phyloP scores from a whole-genome alignment of 2,329 filamentous ascomycete species.

The Sclerotinia sclerotiorum region DNA sequence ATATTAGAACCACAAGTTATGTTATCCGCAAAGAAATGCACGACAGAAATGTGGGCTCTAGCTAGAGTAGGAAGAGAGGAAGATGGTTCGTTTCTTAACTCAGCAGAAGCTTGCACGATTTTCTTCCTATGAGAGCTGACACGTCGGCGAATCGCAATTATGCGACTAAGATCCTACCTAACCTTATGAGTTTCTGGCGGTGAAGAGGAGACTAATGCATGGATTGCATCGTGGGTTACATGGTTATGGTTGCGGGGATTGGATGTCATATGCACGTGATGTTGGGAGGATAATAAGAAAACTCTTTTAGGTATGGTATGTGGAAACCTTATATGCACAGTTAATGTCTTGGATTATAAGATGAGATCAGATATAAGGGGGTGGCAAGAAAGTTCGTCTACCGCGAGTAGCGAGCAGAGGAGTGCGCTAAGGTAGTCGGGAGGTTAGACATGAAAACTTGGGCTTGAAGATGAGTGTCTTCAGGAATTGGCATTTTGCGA shows the following conservation, averaged over 20 bases:
- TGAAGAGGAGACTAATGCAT: constrained; percentile 16
- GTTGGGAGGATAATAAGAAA: neutral
- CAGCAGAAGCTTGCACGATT: constrained; percentile 1
- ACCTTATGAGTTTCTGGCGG: constrained; percentile 20
- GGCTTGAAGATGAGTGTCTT: neutral
- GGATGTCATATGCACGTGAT: neutral
- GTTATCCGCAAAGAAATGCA: constrained; percentile 13
- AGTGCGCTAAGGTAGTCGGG: neutral
- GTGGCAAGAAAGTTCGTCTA: neutral
- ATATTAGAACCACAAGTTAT: neutral
- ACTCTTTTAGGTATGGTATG: neutral
- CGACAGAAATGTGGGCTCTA: constrained; percentile 11
- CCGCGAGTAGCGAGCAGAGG: neutral
- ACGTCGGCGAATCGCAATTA: neutral
- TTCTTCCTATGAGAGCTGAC: neutral
- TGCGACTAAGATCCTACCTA: constrained; percentile 16
- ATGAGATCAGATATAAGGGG: neutral
- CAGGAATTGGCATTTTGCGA: neutral
- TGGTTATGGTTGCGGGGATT: neutral
- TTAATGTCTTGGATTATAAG: neutral
- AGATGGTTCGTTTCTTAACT: constrained; percentile 1
- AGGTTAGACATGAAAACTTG: neutral
- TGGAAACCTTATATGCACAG: neutral
- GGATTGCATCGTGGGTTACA: neutral
- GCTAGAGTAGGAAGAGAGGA: neutral